phyloP scores from a whole-genome alignment of 768 basidiomycete genomes.

The Psilocybe cubensis region DNA sequence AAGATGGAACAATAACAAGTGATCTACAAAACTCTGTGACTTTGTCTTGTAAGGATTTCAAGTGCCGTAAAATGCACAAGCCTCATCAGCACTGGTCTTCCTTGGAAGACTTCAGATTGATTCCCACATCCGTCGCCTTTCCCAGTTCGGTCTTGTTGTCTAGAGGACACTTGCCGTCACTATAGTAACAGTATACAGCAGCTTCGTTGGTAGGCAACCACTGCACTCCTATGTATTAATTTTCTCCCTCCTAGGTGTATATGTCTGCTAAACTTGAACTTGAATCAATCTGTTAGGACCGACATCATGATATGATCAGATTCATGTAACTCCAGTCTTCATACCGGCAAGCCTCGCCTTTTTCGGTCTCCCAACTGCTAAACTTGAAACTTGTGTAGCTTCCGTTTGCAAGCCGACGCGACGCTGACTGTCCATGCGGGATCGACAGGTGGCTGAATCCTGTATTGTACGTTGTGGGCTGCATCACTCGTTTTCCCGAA shows the following conservation, averaged over 20 bases:
- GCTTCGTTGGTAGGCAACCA: slow-evolving; percentile 9
- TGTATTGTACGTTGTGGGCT: background rate
- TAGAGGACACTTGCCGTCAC: background rate
- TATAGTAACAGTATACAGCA: background rate
- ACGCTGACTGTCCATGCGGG: background rate
- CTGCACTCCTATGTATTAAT: slow-evolving; percentile 1
- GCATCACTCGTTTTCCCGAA: background rate
- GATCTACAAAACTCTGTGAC: slow-evolving; percentile 21
- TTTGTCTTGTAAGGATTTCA: background rate
- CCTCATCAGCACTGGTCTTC: background rate
- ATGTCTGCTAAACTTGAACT: slow-evolving; percentile 3
- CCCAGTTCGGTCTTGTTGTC: slow-evolving; percentile 3
- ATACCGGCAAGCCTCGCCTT: background rate
- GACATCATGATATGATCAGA: background rate
- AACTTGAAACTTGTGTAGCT: background rate
- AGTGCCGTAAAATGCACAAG: slow-evolving; percentile 4
- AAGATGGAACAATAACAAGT: slow-evolving; percentile 24
- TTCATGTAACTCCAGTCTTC: background rate
- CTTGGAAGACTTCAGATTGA: slow-evolving; percentile 2
- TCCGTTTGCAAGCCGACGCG: background rate
- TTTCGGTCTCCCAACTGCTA: background rate
- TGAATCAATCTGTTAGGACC: background rate
- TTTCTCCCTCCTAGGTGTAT: slow-evolving; percentile 1
- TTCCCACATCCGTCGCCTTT: background rate
- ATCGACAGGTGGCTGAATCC: background rate